phyloP scores from a whole-genome alignment of 2,329 filamentous ascomycete genomes.

The Rhynchosporium graminicola region DNA sequence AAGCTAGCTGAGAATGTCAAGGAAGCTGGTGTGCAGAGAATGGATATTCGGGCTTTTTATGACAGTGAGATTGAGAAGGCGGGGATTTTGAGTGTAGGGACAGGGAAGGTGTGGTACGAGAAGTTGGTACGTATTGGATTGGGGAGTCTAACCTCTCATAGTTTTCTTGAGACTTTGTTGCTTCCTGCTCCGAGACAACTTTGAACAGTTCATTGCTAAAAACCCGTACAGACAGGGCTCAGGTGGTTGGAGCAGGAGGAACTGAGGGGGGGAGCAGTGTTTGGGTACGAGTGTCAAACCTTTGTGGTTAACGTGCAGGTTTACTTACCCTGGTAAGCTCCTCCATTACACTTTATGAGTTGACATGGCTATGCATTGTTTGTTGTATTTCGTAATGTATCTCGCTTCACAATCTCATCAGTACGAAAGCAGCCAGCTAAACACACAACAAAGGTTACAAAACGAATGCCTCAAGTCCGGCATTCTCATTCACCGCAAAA shows the following conservation, averaged over 20 bases:
- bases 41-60: slow-evolving; percentile 20
- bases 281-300: slow-evolving; percentile 67
- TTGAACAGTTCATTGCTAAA: too few relatives aligned
- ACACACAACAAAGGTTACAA: slow-evolving; percentile 51
- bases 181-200: too few relatives aligned
- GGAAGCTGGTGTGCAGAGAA: slow-evolving; percentile 27
- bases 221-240: slow-evolving; percentile 42
- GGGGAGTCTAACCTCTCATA: too few relatives aligned
- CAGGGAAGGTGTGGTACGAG: slow-evolving; percentile 37
- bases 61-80: slow-evolving; percentile 23
- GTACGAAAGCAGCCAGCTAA: not conserved
- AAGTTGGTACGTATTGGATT: slow-evolving; percentile 43
- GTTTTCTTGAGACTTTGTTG: too few relatives aligned
- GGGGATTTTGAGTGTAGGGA: slow-evolving; percentile 26
- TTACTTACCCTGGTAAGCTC: slow-evolving; percentile 40
- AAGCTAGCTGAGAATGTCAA: slow-evolving; percentile 30
- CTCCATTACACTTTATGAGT: not conserved
- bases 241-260: slow-evolving; percentile 53
- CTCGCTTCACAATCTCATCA: not conserved
- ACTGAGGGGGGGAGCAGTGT: slow-evolving; percentile 63
- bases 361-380: not conserved
- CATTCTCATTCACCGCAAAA: slow-evolving; percentile 25
- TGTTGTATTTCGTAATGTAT: not conserved
- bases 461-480: slow-evolving; percentile 26
- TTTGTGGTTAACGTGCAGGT: slow-evolving; percentile 31